phyloP scores from a whole-genome alignment of 441 rosid genomes.

The Gossypium davidsonii region DNA sequence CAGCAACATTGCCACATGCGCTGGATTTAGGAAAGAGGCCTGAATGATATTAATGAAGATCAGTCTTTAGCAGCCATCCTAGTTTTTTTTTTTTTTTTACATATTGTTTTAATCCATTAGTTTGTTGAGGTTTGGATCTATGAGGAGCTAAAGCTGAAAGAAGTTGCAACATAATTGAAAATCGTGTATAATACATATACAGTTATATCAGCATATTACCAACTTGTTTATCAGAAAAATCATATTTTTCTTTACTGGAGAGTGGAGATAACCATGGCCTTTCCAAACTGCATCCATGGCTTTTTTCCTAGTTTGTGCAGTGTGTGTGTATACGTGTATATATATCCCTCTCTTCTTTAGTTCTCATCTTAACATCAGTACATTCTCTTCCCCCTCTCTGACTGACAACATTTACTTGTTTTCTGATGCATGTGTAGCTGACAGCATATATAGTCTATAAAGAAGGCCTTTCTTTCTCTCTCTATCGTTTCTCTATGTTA shows the following conservation, averaged over 20 bases:
- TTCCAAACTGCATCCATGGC: conserved; percentile 21
- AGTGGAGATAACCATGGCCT: conserved; percentile 6
- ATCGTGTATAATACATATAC: conserved; percentile 31
- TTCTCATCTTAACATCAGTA: conserved; percentile 12
- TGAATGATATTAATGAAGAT: conserved; percentile 3
- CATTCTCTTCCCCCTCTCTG: conserved; percentile 31
- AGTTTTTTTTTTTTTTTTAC: neutral
- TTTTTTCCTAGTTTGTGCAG: conserved; percentile 30
- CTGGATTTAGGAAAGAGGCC: conserved; percentile 14
- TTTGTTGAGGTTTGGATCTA: conserved; percentile 29
- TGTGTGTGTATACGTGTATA: conserved; percentile 19
- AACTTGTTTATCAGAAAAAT: neutral
- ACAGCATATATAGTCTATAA: conserved; percentile 2
- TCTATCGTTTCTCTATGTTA: conserved; percentile 33
- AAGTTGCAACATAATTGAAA: conserved; percentile 5
- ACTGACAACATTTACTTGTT: conserved; percentile 36
- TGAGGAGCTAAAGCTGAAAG: conserved; percentile 15
- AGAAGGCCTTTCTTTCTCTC: conserved; percentile 12
- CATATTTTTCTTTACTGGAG: conserved; percentile 15
- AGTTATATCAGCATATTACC: conserved; percentile 12
- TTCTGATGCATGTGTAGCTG: conserved; percentile 32
- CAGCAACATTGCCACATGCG: neutral
- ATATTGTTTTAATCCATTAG: conserved; percentile 7
- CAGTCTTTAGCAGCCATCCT: neutral
- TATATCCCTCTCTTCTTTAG: neutral